Base-by-base conservation (phyloP, 2,329 filamentous ascomycete species). In the Pseudogymnoascus sp. region DNA sequence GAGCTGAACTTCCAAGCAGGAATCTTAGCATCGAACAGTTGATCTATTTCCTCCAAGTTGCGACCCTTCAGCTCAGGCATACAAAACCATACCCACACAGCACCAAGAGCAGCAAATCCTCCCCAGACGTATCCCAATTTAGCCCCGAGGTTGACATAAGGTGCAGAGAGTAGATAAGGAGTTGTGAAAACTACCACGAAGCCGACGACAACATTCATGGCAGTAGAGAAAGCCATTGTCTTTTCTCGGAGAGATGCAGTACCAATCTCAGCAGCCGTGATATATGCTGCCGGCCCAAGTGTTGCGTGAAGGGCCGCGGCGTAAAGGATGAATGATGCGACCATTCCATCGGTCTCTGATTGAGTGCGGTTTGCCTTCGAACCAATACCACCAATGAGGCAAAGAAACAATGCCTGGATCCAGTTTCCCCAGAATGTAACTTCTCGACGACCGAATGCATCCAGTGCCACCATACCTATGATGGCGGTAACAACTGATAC, bases 11-110 rank as follows among this genome's bases (percentile, higher is more conserved):
- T 65, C 23, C 65, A 21, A 17, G 35, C 23, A 2, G 64, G 62
- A 21, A 63, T 50, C 13, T 26, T 21, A 7, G 38, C 74, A 21
- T 69, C 68, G 65, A 77, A 77, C 4, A 77, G 60, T 26, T 66
- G 63, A 59, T 69, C 63, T 42, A 69, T 65, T 23, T 68, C 67
- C 57, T 69, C 67, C 17, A 69, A 57, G 26, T 63, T 69, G 4
- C 66, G 53, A 2, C 67, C 67, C 65, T 66, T 68, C 19, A 65
- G 47, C 44, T 67, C 67, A 15, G 67, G 67, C 60, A 68, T 65
- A 38, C 28, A 66, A 36, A 66, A 65, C 61, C 62, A 67, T 1
- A 60, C 57, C 60, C 60, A 67, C 2, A 67, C 38, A 3, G 47
- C 60, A 17, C 53, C 15, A 19, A 61, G n/a, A 8, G 64, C 65